phyloP scores from a whole-genome alignment of 2,329 filamentous ascomycete species.

The Aureobasidium melanogenum region DNA sequence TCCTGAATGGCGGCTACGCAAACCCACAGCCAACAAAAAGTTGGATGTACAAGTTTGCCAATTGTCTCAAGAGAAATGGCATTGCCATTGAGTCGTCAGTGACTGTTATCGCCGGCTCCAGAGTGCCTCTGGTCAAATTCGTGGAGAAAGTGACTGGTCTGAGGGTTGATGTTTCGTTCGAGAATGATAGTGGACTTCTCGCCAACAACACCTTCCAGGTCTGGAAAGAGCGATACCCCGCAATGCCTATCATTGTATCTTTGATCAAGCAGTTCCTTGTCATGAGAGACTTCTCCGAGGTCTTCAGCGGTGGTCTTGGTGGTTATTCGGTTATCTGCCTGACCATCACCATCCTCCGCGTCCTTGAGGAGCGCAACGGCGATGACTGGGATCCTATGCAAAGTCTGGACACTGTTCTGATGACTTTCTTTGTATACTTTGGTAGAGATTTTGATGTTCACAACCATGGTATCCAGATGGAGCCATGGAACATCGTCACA shows the following conservation, averaged over 20 bases:
- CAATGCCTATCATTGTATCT: conserved; percentile 78
- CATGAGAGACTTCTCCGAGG: conserved; percentile 86
- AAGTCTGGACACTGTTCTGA: conserved; percentile 42
- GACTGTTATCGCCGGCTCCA: conserved; percentile 63
- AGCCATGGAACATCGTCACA: conserved; percentile 62
- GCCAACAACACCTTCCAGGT: conserved; percentile 71
- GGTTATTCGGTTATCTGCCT: conserved; percentile 93
- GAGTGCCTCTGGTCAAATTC: conserved; percentile 89
- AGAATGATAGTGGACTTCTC: conserved; percentile 72
- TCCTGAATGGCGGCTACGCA: conserved; percentile 44
- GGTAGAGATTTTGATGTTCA: conserved; percentile 70
- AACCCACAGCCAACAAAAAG: neutral
- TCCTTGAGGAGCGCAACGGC: conserved; percentile 55
- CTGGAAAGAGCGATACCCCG: conserved; percentile 74
- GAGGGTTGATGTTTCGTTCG: conserved; percentile 88
- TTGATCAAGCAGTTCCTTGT: conserved; percentile 86
- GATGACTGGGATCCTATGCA: conserved; percentile 7
- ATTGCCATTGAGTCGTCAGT: conserved; percentile 53
- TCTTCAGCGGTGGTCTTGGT: conserved; percentile 81
- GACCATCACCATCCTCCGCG: conserved; percentile 78
- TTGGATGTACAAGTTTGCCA: conserved; percentile 52
- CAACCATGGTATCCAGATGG: conserved; percentile 63
- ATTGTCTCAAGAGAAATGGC: conserved; percentile 46
- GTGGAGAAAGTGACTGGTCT: conserved; percentile 68
- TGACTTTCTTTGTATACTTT: conserved; percentile 85